Evolutionary conservation across 2,329 filamentous ascomycete species (phyloP).

Genomic region (Setomelanomma holmii): DNA sequence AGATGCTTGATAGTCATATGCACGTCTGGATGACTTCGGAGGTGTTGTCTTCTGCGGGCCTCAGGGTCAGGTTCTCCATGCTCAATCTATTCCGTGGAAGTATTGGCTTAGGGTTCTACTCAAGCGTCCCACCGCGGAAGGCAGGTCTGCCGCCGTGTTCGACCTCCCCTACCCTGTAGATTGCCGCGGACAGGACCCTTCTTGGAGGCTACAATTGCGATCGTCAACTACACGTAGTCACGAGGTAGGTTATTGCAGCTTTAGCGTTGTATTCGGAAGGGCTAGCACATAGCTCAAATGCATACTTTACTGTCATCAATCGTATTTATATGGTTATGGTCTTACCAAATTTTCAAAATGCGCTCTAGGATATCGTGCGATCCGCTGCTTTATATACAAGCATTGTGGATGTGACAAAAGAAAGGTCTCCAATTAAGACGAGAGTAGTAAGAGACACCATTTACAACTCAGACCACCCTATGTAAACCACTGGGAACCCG

Average conservation of each 20-base stretch:
- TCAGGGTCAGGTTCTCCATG: not conserved
- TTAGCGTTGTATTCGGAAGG: no score
- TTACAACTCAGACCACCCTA: not conserved
- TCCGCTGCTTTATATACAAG: not conserved
- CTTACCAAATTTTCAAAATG: slow-evolving; percentile 6
- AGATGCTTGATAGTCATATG: no score
- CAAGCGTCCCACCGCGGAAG: slow-evolving; percentile 1
- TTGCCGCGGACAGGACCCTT: no score
- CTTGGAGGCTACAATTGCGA: no score
- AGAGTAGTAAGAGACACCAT: not conserved
- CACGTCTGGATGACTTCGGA: no score
- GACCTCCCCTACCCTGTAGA: no score
- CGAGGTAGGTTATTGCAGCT: no score
- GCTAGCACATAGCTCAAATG: no score
- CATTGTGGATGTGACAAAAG: not conserved
- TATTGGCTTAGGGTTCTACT: slow-evolving; percentile 17
- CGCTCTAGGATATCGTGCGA: slow-evolving; percentile 8
- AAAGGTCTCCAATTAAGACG: not conserved
- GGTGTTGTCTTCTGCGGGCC: no score
- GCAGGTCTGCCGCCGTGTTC: slow-evolving; percentile 17
- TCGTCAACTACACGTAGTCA: slow-evolving; percentile 5
- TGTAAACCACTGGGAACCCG: slow-evolving; percentile 29
- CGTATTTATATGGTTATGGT: no score
- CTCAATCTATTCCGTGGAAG: not conserved
- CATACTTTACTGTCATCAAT: no score